A percentile compares a stretch with the other conserved stretches of the same genome.
These are phyloP conservation scores for Chlamydomonas sphaeroides DNA, from an alignment of 139 green algal genomes.

Conservation along the genomic window DNA sequence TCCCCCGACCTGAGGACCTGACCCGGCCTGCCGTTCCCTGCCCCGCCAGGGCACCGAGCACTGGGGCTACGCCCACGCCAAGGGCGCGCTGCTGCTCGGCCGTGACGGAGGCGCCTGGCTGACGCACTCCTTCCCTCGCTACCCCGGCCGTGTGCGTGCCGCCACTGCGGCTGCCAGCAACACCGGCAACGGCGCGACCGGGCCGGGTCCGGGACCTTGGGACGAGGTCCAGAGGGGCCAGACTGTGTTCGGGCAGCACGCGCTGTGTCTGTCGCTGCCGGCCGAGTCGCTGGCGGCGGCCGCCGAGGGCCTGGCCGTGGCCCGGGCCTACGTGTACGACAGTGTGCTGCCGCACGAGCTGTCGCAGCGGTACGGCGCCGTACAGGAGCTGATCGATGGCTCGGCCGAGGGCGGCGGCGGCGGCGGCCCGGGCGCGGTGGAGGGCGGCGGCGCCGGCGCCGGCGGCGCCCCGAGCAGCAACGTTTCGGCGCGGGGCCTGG, in stretches of 20 bases:
- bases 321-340: constrained; percentile 14
- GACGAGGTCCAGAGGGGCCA: constrained; percentile 21
- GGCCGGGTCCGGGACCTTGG: too few relatives aligned
- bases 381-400: neutral
- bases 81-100: constrained; percentile 21
- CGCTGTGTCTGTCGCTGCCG: constrained; percentile 26
- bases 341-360: neutral
- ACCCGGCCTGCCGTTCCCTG: too few relatives aligned
- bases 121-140: constrained; percentile 27
- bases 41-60: too few relatives aligned
- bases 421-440: too few relatives aligned
- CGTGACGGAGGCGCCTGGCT: constrained; percentile 13
- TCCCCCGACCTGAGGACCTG: too few relatives aligned
- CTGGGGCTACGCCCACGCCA: constrained; percentile 18
- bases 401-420: neutral
- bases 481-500: neutral
- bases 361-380: neutral
- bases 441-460: neutral
- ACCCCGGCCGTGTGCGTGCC: constrained; percentile 21
- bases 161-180: too few relatives aligned
- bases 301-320: constrained; percentile 10
- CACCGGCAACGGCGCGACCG: neutral
- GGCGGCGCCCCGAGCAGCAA: neutral
- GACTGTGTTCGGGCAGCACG: constrained; percentile 37
- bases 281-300: neutral